Conservation (phyloP, 805 yeast species). For the Saccharomycodes ludwigii region DNA sequence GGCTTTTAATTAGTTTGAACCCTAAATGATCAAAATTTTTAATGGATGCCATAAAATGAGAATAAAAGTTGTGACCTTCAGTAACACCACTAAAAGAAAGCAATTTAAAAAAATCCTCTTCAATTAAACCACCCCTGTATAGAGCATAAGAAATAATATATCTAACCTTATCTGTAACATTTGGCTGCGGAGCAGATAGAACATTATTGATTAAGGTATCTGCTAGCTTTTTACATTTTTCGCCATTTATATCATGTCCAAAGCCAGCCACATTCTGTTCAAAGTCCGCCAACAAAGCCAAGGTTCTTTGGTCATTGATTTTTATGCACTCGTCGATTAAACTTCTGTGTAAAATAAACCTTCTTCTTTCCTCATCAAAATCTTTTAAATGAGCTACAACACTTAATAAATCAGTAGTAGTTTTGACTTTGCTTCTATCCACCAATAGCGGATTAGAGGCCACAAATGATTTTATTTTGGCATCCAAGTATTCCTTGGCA, state of each 20-base stretch:
- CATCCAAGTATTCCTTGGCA: constrained; percentile 48
- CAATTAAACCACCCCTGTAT: constrained; percentile 71
- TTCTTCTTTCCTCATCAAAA: constrained; percentile 54
- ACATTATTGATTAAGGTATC: constrained; percentile 36
- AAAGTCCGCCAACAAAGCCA: constrained; percentile 67
- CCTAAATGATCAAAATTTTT: constrained; percentile 48
- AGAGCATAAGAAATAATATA: constrained; percentile 62
- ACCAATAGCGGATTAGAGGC: constrained; percentile 66
- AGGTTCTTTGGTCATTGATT: constrained; percentile 40
- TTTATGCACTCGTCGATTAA: constrained; percentile 55
- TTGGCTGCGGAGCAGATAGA: constrained; percentile 37
- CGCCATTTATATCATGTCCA: constrained; percentile 60
- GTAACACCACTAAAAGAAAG: constrained; percentile 39
- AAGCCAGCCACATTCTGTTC: constrained; percentile 75
- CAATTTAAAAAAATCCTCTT: constrained; percentile 59
- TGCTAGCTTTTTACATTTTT: constrained; percentile 47
- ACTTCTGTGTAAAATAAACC: constrained; percentile 45
- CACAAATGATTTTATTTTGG: constrained; percentile 50
- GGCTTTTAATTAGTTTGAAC: constrained; percentile 36
- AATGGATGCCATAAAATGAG: constrained; percentile 40
- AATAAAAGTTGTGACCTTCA: constrained; percentile 27
- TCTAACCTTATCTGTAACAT: constrained; percentile 59
- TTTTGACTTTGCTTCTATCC: constrained; percentile 50
- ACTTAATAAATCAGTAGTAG: constrained; percentile 59
- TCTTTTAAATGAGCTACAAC: constrained; percentile 62